Evolutionary conservation across 257 asterid genomes (phyloP), one percentile per base, ranked within the genome.

Genomic region (Cynanchum wilfordii): DNA sequence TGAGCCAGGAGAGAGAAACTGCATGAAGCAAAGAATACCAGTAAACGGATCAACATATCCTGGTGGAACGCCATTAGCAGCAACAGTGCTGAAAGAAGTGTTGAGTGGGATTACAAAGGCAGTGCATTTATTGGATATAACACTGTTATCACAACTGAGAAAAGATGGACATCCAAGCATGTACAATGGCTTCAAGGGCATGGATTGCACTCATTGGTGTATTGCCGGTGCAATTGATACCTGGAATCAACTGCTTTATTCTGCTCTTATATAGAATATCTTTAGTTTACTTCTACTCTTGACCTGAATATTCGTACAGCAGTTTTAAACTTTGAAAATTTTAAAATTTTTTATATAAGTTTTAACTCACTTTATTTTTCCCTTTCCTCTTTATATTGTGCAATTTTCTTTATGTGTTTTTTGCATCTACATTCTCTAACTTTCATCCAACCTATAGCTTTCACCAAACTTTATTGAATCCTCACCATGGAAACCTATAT

Each of bases 191-290:
- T 70, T 79, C 4, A 40, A 59, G 10, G 87, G 86, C 50, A 83
- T 87, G 86, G 93, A 89, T 40, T 89, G 91, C 73, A 82, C 85
- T 2, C 96, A 89, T 71, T 89, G 96, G 96, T 89, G 93, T 74
- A 30, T 89, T 20, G 87, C 87, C 25, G 93, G 96, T 0, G 84
- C 86, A 8, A 86, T 81, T n/a, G 93, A 87, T 58, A 83, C 96
- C 0, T 89, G 96, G 96, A 89, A 87, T 77, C 84, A 69, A 1
- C 78, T 89, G 55, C 83, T 89, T 12, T 84, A 84, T 50, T 76
- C 86, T 1, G 42, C 73, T 66, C 73, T 80, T 33, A 33, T 33
- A 33, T 33, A 33, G 38, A 33, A n/a, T n/a, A n/a, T n/a, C n/a
- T n/a, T n/a, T n/a, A n/a, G n/a, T n/a, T n/a, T n/a, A n/a, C n/a